Conservation (phyloP, 495 filamentous ascomycete genomes). For the Xylaria intraflava region DNA sequence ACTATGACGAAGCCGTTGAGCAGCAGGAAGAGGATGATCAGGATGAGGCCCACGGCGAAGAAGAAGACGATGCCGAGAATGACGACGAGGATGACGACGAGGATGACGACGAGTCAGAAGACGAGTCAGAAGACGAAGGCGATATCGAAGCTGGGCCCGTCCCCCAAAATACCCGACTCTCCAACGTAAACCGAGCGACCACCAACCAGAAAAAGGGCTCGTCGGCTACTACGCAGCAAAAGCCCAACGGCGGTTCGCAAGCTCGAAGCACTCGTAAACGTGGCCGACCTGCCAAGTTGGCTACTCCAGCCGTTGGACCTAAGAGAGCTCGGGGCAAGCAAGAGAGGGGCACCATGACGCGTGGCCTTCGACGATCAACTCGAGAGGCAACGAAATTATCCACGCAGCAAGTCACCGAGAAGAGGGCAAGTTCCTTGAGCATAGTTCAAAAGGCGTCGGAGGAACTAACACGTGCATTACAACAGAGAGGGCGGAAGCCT, state of each 20-base stretch:
- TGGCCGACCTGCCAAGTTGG: neutral
- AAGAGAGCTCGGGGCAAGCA: neutral
- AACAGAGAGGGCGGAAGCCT: neutral
- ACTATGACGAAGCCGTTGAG: too few relatives aligned
- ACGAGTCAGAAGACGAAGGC: neutral
- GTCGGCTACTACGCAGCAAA: neutral
- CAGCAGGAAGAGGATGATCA: neutral
- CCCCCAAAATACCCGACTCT: neutral
- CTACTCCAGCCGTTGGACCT: neutral
- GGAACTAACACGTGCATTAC: neutral
- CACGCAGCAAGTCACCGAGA: neutral
- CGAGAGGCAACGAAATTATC: neutral
- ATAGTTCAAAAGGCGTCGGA: neutral
- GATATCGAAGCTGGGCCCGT: neutral
- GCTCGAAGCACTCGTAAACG: neutral
- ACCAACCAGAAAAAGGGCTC: neutral
- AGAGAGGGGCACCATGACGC: neutral
- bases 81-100: neutral
- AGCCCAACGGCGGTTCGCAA: neutral
- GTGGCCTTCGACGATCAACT: neutral
- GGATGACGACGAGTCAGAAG: neutral
- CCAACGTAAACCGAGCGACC: too few relatives aligned
- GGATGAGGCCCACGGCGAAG: neutral
- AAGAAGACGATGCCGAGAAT: too few relatives aligned
- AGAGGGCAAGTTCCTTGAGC: neutral